Percentiles rank a stretch among this genome's conserved stretches.
Evolutionary conservation across 2,329 filamentous ascomycete species (phyloP).

Genomic region (Xylariaceae sp.): DNA sequence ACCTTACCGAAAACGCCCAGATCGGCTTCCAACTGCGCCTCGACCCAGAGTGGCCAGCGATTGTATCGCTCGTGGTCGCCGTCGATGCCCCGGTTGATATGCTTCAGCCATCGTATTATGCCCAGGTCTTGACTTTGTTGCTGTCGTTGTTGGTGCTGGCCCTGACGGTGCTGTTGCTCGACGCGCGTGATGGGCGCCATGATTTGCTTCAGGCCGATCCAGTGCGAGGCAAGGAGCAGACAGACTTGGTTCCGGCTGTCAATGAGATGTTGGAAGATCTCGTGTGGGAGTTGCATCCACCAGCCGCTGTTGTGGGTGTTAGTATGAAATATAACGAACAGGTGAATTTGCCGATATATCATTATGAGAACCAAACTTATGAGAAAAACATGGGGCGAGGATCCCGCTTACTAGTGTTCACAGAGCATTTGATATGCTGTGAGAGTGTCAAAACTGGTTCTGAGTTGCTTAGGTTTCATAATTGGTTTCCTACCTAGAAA

Average conservation of each 20-base stretch:
- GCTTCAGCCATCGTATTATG: slow-evolving; percentile 46
- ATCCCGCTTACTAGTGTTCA: no score
- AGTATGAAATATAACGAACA: no score
- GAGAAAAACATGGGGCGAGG: no score
- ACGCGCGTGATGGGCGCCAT: slow-evolving; percentile 45
- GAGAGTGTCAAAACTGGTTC: no score
- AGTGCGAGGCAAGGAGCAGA: slow-evolving; percentile 47
- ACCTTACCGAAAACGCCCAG: slow-evolving; percentile 41
- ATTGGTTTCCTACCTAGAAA: slow-evolving; percentile 42
- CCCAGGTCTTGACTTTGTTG: slow-evolving; percentile 35
- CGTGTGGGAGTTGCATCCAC: no score
- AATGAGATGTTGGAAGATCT: slow-evolving; percentile 38
- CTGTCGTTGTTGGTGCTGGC: slow-evolving; percentile 8
- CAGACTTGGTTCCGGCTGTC: slow-evolving; percentile 43
- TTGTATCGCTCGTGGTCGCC: slow-evolving; percentile 43
- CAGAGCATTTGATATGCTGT: no score
- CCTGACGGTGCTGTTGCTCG: slow-evolving; percentile 31
- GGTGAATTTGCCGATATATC: no score
- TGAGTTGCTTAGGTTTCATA: no score
- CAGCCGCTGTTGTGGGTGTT: no score
- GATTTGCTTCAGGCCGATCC: slow-evolving; percentile 50
- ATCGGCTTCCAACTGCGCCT: slow-evolving; percentile 44
- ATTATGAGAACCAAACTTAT: no score
- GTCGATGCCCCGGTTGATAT: slow-evolving; percentile 45
- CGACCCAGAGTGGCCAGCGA: slow-evolving; percentile 51